These are phyloP conservation scores for Metschnikowia hibisci DNA, from an alignment of 805 yeast genomes.

Conservation along the genomic window DNA sequence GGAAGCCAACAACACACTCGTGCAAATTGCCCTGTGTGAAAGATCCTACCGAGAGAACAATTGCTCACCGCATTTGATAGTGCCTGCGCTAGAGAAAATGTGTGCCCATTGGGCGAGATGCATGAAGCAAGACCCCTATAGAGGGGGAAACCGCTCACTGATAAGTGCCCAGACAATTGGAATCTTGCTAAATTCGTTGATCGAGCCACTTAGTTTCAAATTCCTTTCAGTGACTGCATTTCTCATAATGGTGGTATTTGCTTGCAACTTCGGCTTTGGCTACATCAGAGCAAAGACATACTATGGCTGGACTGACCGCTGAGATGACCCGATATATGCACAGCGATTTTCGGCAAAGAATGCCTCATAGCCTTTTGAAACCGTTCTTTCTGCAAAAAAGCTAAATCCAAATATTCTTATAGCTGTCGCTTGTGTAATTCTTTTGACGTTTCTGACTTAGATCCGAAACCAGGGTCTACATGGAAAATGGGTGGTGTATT, in stretches of 20 bases:
- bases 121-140: slow-evolving; percentile 54
- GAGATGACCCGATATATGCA: background rate
- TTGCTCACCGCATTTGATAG: slow-evolving; percentile 52
- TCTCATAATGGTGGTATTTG: slow-evolving; percentile 44
- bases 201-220: slow-evolving; percentile 66
- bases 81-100: slow-evolving; percentile 53
- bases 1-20: slow-evolving; percentile 40
- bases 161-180: slow-evolving; percentile 64
- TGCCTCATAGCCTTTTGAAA: no score
- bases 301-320: slow-evolving; percentile 28
- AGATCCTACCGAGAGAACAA: slow-evolving; percentile 49
- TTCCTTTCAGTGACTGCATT: slow-evolving; percentile 46
- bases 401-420: no score
- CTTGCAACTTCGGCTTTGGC: slow-evolving; percentile 63
- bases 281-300: slow-evolving; percentile 55
- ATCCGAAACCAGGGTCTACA: no score
- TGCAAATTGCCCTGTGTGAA: slow-evolving; percentile 54
- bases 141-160: slow-evolving; percentile 47
- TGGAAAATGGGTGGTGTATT: no score
- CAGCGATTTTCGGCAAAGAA: no score
- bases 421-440: no score
- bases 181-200: slow-evolving; percentile 53
- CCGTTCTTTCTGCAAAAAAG: no score
- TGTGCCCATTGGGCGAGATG: slow-evolving; percentile 66
- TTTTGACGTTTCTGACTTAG: no score